A percentile compares a stretch with the other conserved stretches of the same genome.
phyloP scores from a whole-genome alignment of 1,139 yeast genomes.

The Debaryomyces sp. region DNA sequence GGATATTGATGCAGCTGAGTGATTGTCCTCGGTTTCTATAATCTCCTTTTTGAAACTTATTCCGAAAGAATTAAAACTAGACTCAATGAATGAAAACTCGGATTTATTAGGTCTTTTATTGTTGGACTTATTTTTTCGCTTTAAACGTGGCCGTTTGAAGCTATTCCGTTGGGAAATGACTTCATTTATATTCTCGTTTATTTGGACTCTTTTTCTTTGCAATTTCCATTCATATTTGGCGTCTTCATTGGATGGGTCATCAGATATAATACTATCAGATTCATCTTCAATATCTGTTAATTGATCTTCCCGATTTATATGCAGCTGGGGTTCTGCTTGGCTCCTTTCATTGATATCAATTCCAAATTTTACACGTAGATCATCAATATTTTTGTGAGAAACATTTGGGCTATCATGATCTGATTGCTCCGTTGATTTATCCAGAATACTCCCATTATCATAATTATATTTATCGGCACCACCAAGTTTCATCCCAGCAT shows the following conservation, averaged over 20 bases:
- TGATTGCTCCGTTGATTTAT: background rate
- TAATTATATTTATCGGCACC: conserved; percentile 14
- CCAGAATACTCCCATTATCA: conserved; percentile 12
- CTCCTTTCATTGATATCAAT: background rate
- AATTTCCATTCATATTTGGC: background rate
- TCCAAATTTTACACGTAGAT: background rate
- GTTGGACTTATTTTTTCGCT: conserved; percentile 4
- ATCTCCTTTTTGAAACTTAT: conserved; percentile 8
- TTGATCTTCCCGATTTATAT: background rate
- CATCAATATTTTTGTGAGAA: background rate
- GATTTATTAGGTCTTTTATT: background rate
- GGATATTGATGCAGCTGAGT: background rate
- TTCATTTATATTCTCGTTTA: background rate
- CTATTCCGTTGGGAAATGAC: background rate
- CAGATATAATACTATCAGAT: background rate
- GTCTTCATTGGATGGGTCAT: background rate
- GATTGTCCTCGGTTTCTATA: background rate
- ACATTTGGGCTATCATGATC: background rate
- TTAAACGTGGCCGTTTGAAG: conserved; percentile 5
- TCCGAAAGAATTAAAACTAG: conserved; percentile 17
- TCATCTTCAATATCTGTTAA: background rate
- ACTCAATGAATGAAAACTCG: conserved; percentile 5
- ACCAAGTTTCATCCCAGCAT: conserved; percentile 7
- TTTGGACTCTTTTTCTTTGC: too few species aligned
- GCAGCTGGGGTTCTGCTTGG: background rate